phyloP scores from a whole-genome alignment of 129 eudicot genomes.

The Helianthus tuberosus region DNA sequence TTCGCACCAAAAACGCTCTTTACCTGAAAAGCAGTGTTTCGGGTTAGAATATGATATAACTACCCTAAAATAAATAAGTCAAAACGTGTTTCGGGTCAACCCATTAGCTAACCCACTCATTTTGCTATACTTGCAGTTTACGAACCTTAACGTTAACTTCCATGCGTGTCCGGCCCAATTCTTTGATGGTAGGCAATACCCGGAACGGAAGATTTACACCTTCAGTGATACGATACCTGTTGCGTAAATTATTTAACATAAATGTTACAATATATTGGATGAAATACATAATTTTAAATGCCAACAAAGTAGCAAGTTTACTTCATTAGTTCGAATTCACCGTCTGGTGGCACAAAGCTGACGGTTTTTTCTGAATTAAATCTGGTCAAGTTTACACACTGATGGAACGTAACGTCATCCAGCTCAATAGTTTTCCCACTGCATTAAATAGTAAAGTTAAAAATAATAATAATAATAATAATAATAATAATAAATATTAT shows the following conservation, averaged over 20 bases:
- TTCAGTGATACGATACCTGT: conserved; percentile 97
- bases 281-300: not conserved
- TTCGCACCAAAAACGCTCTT: conserved; percentile 98
- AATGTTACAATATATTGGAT: not conserved
- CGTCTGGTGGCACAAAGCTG: conserved; percentile 99
- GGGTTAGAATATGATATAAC: not conserved
- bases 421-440: conserved; percentile 98
- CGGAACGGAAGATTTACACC: conserved; percentile 99
- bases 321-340: conserved; percentile 99
- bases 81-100: not conserved
- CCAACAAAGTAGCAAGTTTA: conserved; percentile 38
- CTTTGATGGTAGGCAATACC: conserved; percentile 96
- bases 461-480: not conserved
- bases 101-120: not conserved
- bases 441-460: conserved; percentile 27
- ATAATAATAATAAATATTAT: no score
- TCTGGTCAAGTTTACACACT: conserved; percentile 96
- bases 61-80: not conserved
- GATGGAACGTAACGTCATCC: conserved; percentile 99
- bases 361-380: conserved; percentile 98
- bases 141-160: conserved; percentile 99
- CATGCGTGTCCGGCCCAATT: conserved; percentile 98
- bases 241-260: conserved; percentile 1
- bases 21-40: conserved; percentile 51
- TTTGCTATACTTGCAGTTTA: not conserved